Base-by-base conservation (phyloP, 2,329 filamentous ascomycete species). In the Parascedosporium putredinis region DNA sequence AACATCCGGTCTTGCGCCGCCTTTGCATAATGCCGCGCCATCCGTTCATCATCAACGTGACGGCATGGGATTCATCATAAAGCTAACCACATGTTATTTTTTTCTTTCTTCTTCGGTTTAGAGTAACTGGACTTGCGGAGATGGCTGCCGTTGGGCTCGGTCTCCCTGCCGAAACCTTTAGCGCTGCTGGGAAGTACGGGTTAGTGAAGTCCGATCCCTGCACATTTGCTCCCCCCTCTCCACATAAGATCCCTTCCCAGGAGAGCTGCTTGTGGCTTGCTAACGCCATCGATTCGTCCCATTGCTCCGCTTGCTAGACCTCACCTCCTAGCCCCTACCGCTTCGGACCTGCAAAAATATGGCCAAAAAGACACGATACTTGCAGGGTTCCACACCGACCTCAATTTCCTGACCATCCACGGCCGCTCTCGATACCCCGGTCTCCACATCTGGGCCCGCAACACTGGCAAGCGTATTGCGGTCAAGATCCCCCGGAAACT, bases 341-440 rank as follows among this genome's bases (percentile, higher is more conserved):
- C 78, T 1, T 80, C 77, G 0, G 75, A 81, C 58, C 71, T 81
- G 10, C 49, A 54, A 10, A 76, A 72, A 51, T 78, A 79, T 64
- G 74, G 73, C 44, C 45, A 61, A 3, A 65, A 68, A 47, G 71
- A 79, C 65, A 81, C 76, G 46, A 80, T 81, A 57, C 71, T 81
- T 14, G 78, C 78, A 14, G 78, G 78, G 34, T 81, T 81, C 67
- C 78, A 81, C 62, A 81, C 78, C 1, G 78, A 81, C 58, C 74
- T 81, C 51, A 81, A 81, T 69, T 81, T 81, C 60, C 69, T 81
- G 48, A 81, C 78, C 55, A 81, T 81, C 63, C 78, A 81, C 65
- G 78, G 78, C 51, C 78, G 78, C 55, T 79, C 75, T 25, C 75
- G 78, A 52, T 81, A 79, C 56, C 78, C 78, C 0, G 78, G 78